Evolutionary conservation across 2,329 filamentous ascomycete species (phyloP).

Genomic region (Paracorniculantispora psalliotae): DNA sequence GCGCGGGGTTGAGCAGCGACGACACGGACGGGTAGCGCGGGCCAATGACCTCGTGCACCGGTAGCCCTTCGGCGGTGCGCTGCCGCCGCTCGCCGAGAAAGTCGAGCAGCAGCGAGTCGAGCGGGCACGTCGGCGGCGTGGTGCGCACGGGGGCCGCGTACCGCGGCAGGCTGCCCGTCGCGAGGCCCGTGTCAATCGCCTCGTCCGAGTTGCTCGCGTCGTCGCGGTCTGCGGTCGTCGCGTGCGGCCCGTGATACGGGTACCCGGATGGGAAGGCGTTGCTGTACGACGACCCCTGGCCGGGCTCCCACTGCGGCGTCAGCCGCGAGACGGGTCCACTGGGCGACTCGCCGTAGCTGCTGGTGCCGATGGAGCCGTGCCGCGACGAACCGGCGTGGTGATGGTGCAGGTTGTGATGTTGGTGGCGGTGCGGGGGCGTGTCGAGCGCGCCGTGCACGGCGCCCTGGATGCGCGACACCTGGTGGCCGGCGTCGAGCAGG

Average conservation of each 20-base stretch:
- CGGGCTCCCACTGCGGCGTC: not conserved
- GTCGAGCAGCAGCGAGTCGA: conserved; percentile 75
- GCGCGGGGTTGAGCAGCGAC: conserved; percentile 68
- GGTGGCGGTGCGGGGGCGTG: conserved; percentile 20
- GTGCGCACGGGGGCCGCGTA: conserved; percentile 48
- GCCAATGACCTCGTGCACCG: conserved; percentile 62
- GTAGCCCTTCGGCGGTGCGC: conserved; percentile 59
- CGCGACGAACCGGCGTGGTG: not conserved
- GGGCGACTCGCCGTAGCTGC: not conserved
- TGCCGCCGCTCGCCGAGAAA: conserved; percentile 67
- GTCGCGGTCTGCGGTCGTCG: not conserved
- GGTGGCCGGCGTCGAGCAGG: conserved; percentile 58
- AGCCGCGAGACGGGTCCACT: not conserved
- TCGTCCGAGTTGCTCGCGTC: conserved; percentile 6
- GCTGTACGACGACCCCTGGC: not conserved
- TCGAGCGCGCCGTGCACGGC: conserved; percentile 43
- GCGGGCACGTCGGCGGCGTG: conserved; percentile 63
- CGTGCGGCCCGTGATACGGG: not conserved
- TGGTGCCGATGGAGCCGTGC: not conserved
- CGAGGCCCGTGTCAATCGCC: not conserved
- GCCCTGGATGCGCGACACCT: conserved; percentile 47
- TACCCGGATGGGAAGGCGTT: not conserved
- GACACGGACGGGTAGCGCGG: conserved; percentile 77
- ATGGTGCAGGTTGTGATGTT: not conserved
- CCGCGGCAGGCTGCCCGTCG: conserved; percentile 12